These are phyloP conservation scores for Dorcoceras hygrometricum DNA, from an alignment of 257 asterid species.

Conservation along the genomic window DNA sequence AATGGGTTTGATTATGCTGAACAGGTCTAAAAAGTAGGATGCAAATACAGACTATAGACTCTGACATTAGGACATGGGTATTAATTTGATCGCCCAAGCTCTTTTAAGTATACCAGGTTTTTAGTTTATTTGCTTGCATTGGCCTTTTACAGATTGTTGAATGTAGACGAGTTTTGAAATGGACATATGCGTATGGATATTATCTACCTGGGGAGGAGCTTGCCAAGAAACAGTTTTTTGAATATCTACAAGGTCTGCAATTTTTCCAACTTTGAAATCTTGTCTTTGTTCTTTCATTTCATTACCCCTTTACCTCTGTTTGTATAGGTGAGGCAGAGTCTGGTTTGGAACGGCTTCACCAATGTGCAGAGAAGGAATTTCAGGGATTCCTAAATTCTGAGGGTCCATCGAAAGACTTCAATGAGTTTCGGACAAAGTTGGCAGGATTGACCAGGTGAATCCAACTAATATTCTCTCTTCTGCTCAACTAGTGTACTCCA, in stretches of 20 bases:
- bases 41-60: not conserved
- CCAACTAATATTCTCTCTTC: constrained; percentile 9
- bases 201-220: constrained; percentile 77
- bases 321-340: constrained; percentile 89
- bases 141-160: constrained; percentile 71
- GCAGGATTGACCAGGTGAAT: constrained; percentile 91
- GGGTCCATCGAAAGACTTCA: constrained; percentile 71
- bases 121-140: constrained; percentile 20
- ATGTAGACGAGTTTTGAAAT: constrained; percentile 89
- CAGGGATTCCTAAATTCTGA: constrained; percentile 67
- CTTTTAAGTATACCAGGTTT: constrained; percentile 10
- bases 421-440: constrained; percentile 86
- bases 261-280: constrained; percentile 20
- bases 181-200: constrained; percentile 97
- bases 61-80: constrained; percentile 4
- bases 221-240: constrained; percentile 82
- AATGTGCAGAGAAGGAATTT: constrained; percentile 93
- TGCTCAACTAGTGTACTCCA: constrained; percentile 14
- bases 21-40: not conserved
- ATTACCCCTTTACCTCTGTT: constrained; percentile 25
- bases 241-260: constrained; percentile 78
- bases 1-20: constrained; percentile 11
- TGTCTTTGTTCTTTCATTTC: constrained; percentile 8
- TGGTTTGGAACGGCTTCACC: constrained; percentile 95
- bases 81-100: constrained; percentile 13